These are phyloP conservation scores for Ambrosia hybrid DNA, from an alignment of 140 eudicot genomes.

Conservation along the genomic window DNA sequence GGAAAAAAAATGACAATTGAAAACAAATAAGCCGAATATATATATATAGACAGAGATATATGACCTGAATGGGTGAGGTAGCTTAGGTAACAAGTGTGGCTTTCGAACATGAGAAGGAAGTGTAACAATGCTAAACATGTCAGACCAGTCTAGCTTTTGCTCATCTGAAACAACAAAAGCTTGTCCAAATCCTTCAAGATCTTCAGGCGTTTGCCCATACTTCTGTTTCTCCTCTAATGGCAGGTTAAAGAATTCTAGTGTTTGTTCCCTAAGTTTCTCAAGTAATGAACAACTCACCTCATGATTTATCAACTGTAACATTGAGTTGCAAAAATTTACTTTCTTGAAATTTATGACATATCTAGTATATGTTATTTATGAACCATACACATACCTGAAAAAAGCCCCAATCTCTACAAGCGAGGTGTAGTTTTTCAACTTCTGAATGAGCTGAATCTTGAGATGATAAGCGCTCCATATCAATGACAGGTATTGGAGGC, in stretches of 20 bases:
- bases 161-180: conserved; percentile 11
- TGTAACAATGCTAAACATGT: background rate
- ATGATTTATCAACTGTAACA: conserved; percentile 5
- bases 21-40: too few species aligned
- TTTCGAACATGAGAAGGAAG: background rate
- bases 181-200: conserved; percentile 14
- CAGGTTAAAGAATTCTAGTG: conserved; percentile 6
- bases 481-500: conserved; percentile 5
- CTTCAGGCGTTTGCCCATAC: background rate
- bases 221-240: conserved; percentile 12
- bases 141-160: conserved; percentile 15
- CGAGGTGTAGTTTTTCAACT: conserved; percentile 1
- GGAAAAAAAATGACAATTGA: too few species aligned
- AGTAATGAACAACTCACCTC: conserved; percentile 10
- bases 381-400: background rate
- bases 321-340: background rate
- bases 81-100: conserved; percentile 1
- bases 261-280: conserved; percentile 3
- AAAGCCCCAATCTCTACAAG: conserved; percentile 10
- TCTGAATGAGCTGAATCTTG: conserved; percentile 7
- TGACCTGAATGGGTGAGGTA: conserved; percentile 7
- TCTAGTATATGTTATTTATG: background rate
- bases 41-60: too few species aligned
- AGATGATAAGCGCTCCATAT: conserved; percentile 5
- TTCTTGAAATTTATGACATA: background rate